Base-by-base conservation (phyloP, 78 protist species). In the Dictyostelium brefeldianum region DNA sequence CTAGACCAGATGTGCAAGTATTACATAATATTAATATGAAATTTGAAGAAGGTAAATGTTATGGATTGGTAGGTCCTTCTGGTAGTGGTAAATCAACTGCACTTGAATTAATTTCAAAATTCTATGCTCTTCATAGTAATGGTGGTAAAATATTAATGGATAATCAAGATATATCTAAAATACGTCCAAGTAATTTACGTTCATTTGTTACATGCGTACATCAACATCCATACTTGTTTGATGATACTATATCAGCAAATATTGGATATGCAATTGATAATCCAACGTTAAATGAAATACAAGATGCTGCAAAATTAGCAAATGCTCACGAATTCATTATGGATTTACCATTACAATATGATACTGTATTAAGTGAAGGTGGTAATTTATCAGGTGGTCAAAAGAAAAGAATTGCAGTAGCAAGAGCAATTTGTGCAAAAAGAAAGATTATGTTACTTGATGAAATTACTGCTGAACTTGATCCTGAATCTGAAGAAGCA, bases 401-500 rank as follows among this genome's bases (percentile, higher is more conserved):
- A 94, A 94, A 96, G 93, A 98, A 98, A 81, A 92, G 99, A 69
- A 90, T 98, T 48, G 98, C 98, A 41, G 96, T 98, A 12, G 99
- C 99, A 29, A 65, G 99, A 17, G 98, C 97, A 5, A 64, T 98
- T 8, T 90, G 97, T 36, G 70, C 90, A 31, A 87, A 97, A 50
- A 96, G 98, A 36, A 83, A 80, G 70, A 90, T 98, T 53, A 80
- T 98, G 74, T 75, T 98, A 31, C 94, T 98, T 43, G 99, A 98
- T 83, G 99, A 98, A 95, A 97, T 97, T 36, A 98, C 99, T 10
- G 85, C 98, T 5, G 98, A 97, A 25, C 93, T 98, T 25, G 99
- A 98, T 84, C 91, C 98, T 2, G 94, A 97, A 75, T 71, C 96
- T n/a, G 99, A 98, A 90, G 73, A 65, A 22, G 90, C 95, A 17